Conservation (phyloP, 2,329 filamentous ascomycete species). For the Chaetomium sp. region DNA sequence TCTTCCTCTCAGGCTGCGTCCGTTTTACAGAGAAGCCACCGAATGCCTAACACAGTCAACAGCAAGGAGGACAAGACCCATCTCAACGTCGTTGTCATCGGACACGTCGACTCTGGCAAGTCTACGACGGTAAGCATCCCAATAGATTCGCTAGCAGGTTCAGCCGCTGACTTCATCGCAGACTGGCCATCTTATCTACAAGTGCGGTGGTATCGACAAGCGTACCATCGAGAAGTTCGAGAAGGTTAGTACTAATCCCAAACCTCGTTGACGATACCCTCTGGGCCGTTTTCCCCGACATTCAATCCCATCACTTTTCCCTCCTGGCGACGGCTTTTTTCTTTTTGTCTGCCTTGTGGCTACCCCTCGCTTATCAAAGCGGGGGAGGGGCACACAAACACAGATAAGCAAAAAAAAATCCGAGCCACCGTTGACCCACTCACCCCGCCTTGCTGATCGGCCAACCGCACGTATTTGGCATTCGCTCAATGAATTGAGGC, state of each 20-base stretch:
- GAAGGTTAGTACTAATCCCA: conserved; percentile 65
- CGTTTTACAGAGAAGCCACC: too few species aligned
- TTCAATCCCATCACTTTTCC: conserved; percentile 20
- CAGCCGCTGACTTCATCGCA: conserved; percentile 26
- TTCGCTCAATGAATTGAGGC: conserved; percentile 5
- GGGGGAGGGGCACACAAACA: conserved; percentile 24
- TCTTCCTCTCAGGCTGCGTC: too few species aligned
- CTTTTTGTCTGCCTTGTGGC: conserved; percentile 24
- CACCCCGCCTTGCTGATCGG: conserved; percentile 14
- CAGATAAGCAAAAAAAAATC: conserved; percentile 14
- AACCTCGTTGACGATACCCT: not conserved
- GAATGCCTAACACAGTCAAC: conserved; percentile 26
- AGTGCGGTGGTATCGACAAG: conserved; percentile 99
- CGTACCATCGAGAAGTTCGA: conserved; percentile 99
- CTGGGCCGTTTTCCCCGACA: not conserved
- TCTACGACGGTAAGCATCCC: conserved; percentile 77
- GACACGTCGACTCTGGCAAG: conserved; percentile 97
- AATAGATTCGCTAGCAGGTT: conserved; percentile 6
- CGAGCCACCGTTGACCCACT: conserved; percentile 17
- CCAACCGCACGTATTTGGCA: not conserved
- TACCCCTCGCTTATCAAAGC: conserved; percentile 22
- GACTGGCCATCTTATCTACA: conserved; percentile 96
- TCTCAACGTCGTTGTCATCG: conserved; percentile 62
- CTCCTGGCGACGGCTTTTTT: conserved; percentile 12
- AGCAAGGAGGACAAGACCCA: conserved; percentile 96